Evolutionary conservation across 805 yeast species (phyloP), one percentile per base, ranked within the genome.

Genomic region (Ogataea nitratoaversa): DNA sequence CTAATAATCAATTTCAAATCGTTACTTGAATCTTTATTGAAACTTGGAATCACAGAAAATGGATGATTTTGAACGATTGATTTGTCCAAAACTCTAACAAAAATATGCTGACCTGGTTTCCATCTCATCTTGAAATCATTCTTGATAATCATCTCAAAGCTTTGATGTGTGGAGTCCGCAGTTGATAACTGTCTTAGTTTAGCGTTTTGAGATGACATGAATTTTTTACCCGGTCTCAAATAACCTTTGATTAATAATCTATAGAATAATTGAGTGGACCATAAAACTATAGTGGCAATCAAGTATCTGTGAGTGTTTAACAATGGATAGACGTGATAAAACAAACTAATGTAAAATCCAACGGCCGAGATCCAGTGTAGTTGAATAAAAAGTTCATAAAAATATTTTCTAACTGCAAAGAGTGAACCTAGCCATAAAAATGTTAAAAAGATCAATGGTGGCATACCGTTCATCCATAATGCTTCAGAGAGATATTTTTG

Each of bases 71-170:
- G 79, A 17, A 74, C 48, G 18, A 74, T 57, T 30, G 67, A 60
- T 13, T 63, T 46, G 2, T 73, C 77, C 2, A 62, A 59, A 41
- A 73, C 71, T 48, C 80, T 63, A 17, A 77, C 54, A 46, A 63
- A 74, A 5, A 75, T 59, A 55, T 77, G 83, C 43, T 77, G 82
- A 19, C 83, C 82, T 1, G 81, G 73, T 13, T 34, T 49, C 81
- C 81, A 76, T 9, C 46, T 42, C 30, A 71, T 55, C 8, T 66
- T 69, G n/a, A 59, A 44, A 24, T 63, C 37, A 34, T 59, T 56
- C 4, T 50, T 46, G 18, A 67, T 62, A 4, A 48, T 38, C 3
- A 77, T 55, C 36, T 68, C 62, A 24, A 71, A 63, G 49, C 64
- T 49, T 44, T 66, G 49, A 54, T 59, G 29, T 37, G 49, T 38